Evolutionary conservation across 768 basidiomycete species (phyloP).

Genomic region (Suillus tomentosus): DNA sequence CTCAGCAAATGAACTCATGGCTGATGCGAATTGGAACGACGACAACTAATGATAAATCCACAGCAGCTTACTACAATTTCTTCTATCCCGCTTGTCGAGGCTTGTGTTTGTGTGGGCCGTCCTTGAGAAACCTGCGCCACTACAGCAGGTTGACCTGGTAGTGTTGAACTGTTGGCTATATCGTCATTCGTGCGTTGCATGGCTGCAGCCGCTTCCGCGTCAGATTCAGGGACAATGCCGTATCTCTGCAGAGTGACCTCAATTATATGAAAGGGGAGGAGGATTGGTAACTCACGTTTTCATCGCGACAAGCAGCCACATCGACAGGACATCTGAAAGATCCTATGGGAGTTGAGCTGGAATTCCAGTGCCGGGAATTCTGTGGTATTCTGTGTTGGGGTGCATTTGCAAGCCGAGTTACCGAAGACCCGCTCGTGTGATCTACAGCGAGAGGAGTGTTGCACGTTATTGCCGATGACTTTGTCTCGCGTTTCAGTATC

Average conservation of each 20-base stretch:
- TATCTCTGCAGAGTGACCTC: background rate
- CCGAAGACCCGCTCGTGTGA: too few species aligned
- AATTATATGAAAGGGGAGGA: background rate
- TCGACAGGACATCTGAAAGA: background rate
- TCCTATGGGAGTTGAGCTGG: background rate
- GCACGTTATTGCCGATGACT: too few species aligned
- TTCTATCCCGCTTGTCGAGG: background rate
- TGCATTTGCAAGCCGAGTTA: too few species aligned
- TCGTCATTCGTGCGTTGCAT: background rate
- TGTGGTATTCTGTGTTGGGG: too few species aligned
- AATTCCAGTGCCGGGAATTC: background rate
- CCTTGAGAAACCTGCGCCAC: background rate
- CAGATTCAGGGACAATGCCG: background rate
- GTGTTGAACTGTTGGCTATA: background rate
- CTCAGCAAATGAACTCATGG: background rate
- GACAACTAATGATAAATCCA: background rate
- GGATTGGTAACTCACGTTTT: background rate
- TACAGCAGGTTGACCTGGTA: background rate
- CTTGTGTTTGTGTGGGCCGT: background rate
- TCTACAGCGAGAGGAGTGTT: too few species aligned
- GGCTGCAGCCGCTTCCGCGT: background rate
- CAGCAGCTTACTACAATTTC: background rate
- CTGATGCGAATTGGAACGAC: background rate
- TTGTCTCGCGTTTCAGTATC: too few species aligned
- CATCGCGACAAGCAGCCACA: background rate